Evolutionary conservation across 2,329 filamentous ascomycete species (phyloP).

Genomic region (Colletotrichum sp.): DNA sequence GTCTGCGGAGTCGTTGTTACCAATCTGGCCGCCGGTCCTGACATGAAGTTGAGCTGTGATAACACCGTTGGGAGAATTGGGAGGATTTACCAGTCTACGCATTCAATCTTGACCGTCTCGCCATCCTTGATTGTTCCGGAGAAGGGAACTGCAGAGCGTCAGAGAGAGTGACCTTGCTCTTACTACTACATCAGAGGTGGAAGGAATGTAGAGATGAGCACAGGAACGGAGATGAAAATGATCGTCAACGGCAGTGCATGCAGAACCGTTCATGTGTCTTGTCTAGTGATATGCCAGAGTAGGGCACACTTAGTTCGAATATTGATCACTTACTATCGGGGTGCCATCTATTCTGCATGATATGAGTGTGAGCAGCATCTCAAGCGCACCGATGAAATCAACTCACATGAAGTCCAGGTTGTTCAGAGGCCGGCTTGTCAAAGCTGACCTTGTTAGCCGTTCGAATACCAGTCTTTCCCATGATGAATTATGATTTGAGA

Average conservation of each 20-base stretch:
- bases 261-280: not conserved
- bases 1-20: conserved; percentile 88
- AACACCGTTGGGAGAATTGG: conserved; percentile 25
- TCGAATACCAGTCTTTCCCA: conserved; percentile 67
- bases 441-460: conserved; percentile 77
- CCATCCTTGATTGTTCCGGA: conserved; percentile 77
- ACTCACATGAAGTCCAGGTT: conserved; percentile 73
- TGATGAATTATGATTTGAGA: conserved; percentile 23
- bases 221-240: not conserved
- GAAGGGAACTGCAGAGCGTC: conserved; percentile 66
- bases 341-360: conserved; percentile 83
- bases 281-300: not conserved
- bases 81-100: conserved; percentile 72
- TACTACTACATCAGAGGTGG: not conserved
- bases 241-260: not conserved
- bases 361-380: not conserved
- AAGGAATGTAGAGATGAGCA: not conserved
- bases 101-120: conserved; percentile 93
- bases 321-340: conserved; percentile 71
- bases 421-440: conserved; percentile 73
- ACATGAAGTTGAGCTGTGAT: conserved; percentile 20
- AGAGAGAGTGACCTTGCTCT: not conserved
- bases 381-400: not conserved
- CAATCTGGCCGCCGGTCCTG: conserved; percentile 79
- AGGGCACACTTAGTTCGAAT: not conserved